Evolutionary conservation across 2,329 filamentous ascomycete species (phyloP), one percentile per base, ranked within the genome.

Genomic region (Claviceps digitariae): DNA sequence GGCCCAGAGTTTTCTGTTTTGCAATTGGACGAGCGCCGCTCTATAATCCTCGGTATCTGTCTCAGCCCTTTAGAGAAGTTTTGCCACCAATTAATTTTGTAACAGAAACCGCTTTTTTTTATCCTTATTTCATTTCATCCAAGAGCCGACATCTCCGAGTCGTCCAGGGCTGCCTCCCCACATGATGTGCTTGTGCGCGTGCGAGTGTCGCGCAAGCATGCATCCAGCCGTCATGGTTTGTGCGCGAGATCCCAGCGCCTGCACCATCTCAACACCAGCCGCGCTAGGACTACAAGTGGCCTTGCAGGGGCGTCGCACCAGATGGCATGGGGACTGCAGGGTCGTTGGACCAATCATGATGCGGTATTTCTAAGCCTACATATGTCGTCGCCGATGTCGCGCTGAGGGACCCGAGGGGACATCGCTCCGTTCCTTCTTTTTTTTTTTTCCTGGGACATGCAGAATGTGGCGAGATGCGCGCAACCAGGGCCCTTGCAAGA

Each of bases 31-130:
- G 40, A 48, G 54, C 60, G 44, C 46, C 51, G 44, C 47, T 54
- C 57, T 52, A 57, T 54, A 58, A 57, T 59, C 48, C 56, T 57
- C 58, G 57, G 59, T 17, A 59, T 61, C 56, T 60, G 57, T 57
- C 57, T 60, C 57, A 57, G 58, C 54, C 56, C 44, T 52, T n/a
- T n/a, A 9, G 27, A 29, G 9, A 29, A 9, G 27, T 29, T 64
- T 66, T 65, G 65, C 64, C 64, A 66, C 62, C 62, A 62, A 9
- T 61, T 58, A 56, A 56, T 64, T 67, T 63, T 66, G 65, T 66
- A 67, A 68, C 63, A 67, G 65, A 67, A 68, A 66, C 62, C 58
- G 52, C 34, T 9, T 3, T 5, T 9, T 29, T 29, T n/a, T n/a
- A n/a, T n/a, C n/a, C n/a, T n/a, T 13, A 12, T 4, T 9, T 9